Base-by-base conservation (phyloP, 148 eudicot species). In the Diospyros lotus region DNA sequence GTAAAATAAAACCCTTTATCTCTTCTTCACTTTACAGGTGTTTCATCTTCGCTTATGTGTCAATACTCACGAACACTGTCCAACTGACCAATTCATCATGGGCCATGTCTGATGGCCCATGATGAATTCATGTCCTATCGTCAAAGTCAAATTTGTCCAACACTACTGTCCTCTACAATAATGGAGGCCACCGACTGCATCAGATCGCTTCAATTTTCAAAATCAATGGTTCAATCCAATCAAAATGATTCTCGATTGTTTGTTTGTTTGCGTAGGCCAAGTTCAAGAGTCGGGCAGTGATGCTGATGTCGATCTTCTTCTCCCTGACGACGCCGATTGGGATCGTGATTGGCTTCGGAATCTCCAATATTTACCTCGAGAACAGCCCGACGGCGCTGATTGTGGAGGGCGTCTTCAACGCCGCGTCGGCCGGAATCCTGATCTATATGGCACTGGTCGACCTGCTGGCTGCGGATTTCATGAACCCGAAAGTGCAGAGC, bases 381-480 rank as follows among this genome's bases (percentile, higher is more conserved):
- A 71, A 76, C 14, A 71, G 82, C 64, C 79, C 75, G 9, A 80
- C 72, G 6, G 65, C 79, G 54, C 64, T 80, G 5, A 66, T 76
- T 14, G 76, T 80, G 18, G 79, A 80, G 69, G 76, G 82, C 44
- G 4, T 80, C 9, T 58, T 80, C 58, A 80, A 75, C 44, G 55
- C 82, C 2, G 73, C 79, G 12, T 65, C 76, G 2, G 76, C 79
- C 3, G 79, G 82, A 54, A 80, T 80, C 72, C 58, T 80, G 15
- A 14, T 80, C 1, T 80, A 80, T 64, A 80, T 80, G 79, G 75
- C 82, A 1, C 76, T 80, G 0, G 82, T 80, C 55, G 82, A 80
- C 72, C 64, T 76, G 43, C 79, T 80, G 40, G 67, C 72, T 1
- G 76, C 72, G 4, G 75, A 76, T 76, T 80, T 80, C 11, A 80